Evolutionary conservation across 805 yeast genomes (phyloP).

Genomic region (Tanozyma kutaoensis): DNA sequence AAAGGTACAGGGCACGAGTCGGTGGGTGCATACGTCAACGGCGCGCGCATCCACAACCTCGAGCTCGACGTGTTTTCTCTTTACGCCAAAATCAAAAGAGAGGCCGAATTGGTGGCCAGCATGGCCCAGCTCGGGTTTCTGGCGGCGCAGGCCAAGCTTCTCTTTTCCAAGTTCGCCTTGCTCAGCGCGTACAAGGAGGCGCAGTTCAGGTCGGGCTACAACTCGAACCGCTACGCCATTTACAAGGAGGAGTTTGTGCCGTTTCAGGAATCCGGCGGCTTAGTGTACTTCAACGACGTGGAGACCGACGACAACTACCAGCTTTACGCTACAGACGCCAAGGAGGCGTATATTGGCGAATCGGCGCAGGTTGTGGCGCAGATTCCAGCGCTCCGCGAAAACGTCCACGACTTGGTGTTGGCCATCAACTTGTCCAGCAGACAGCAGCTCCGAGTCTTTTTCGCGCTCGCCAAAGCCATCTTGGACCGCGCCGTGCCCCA

Average conservation of each 20-base stretch:
- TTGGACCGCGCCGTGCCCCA: constrained; percentile 56
- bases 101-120: constrained; percentile 10
- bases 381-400: constrained; percentile 58
- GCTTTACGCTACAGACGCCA: constrained; percentile 25
- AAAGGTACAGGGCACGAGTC: constrained; percentile 25
- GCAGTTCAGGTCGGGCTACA: constrained; percentile 21
- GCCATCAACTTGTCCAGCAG: constrained; percentile 46
- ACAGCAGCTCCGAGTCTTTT: constrained; percentile 35
- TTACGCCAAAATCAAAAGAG: constrained; percentile 20
- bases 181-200: constrained; percentile 22
- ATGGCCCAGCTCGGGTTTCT: constrained; percentile 17
- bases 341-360: constrained; percentile 29
- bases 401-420: constrained; percentile 63
- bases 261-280: constrained; percentile 15
- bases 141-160: constrained; percentile 15
- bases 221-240: constrained; percentile 21
- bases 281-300: constrained; percentile 69
- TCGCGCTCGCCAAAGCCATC: constrained; percentile 35
- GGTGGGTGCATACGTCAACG: constrained; percentile 55
- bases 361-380: constrained; percentile 26
- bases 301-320: constrained; percentile 47
- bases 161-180: constrained; percentile 24
- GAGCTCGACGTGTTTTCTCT: constrained; percentile 31
- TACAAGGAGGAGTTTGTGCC: constrained; percentile 12
- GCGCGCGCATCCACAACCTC: constrained; percentile 39